Evolutionary conservation across 139 green algal species (phyloP), one percentile per base, ranked within the genome.

Genomic region (Ettlia oleoabundans): DNA sequence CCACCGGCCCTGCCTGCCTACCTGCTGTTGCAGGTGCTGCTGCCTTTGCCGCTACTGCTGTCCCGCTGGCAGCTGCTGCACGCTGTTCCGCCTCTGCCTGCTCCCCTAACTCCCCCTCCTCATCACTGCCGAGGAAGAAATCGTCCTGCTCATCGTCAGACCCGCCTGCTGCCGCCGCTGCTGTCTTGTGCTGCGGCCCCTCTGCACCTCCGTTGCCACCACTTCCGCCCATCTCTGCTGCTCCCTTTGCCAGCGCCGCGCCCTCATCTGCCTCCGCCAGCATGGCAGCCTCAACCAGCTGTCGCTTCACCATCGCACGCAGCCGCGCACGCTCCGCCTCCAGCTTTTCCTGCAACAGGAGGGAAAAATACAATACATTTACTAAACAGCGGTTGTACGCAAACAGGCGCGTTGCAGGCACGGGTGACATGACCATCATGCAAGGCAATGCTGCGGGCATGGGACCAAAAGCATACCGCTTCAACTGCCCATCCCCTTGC

Each of bases 201-300:
- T n/a, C n/a, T n/a, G n/a, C n/a, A n/a, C n/a, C n/a, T n/a, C n/a
- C n/a, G n/a, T n/a, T n/a, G n/a, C n/a, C n/a, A n/a, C n/a, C n/a
- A n/a, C n/a, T n/a, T n/a, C n/a, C n/a, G n/a, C n/a, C n/a, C n/a
- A n/a, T n/a, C n/a, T n/a, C n/a, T n/a, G 33, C 65, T 24, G 52
- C 73, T 0, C 15, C 28, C 1, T 35, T 64, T 3, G 63, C 68
- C 55, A 87, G 70, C 13, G 62, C 74, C 2, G 71, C 40, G 0
- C 93, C 93, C 74, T 97, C 93, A 58, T 97, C 93, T n/a, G 92
- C 90, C 37, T 96, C 92, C n/a, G 80, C 78, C 3, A 96, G 38
- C 69, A 92, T 72, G 1, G 93, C 93, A 10, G 65, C 74, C 51
- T 94, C 90, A 1, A 82, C 81, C 35, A 91, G 41, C 67, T 89